A percentile compares a stretch with the other conserved stretches of the same genome.
Evolutionary conservation across 805 yeast species (phyloP).

Genomic region (Sugiyamaella lignohabitans): DNA sequence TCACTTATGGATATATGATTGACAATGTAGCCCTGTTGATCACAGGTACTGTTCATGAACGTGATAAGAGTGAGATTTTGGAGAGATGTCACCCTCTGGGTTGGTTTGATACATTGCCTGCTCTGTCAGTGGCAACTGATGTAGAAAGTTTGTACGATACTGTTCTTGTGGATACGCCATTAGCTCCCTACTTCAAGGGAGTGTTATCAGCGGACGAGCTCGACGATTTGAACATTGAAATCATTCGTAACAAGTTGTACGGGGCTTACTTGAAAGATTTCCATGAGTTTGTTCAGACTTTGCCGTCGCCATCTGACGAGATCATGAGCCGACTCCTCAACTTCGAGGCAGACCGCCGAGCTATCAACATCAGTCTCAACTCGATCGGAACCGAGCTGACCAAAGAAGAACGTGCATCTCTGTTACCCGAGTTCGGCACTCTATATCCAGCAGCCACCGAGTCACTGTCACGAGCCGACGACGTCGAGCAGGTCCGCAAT

Average conservation of each 20-base stretch:
- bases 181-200: conserved; percentile 92
- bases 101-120: conserved; percentile 97
- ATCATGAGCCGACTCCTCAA: conserved; percentile 70
- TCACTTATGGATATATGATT: conserved; percentile 96
- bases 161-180: conserved; percentile 91
- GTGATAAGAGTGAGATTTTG: conserved; percentile 83
- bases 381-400: conserved; percentile 78
- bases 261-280: conserved; percentile 92
- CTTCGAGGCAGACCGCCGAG: conserved; percentile 93
- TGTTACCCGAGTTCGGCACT: conserved; percentile 79
- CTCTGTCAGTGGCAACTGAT: conserved; percentile 90
- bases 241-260: conserved; percentile 84
- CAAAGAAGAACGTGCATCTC: conserved; percentile 58
- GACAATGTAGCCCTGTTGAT: conserved; percentile 94
- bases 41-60: conserved; percentile 93
- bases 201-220: conserved; percentile 78
- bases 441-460: conserved; percentile 73
- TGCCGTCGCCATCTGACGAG: conserved; percentile 72
- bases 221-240: conserved; percentile 93
- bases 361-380: conserved; percentile 85
- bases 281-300: conserved; percentile 53
- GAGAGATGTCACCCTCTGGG: conserved; percentile 95
- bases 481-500: conserved; percentile 70
- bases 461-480: conserved; percentile 70
- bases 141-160: conserved; percentile 87